Evolutionary conservation across 2,329 filamentous ascomycete species (phyloP).

Genomic region (Aspergillus sp.): DNA sequence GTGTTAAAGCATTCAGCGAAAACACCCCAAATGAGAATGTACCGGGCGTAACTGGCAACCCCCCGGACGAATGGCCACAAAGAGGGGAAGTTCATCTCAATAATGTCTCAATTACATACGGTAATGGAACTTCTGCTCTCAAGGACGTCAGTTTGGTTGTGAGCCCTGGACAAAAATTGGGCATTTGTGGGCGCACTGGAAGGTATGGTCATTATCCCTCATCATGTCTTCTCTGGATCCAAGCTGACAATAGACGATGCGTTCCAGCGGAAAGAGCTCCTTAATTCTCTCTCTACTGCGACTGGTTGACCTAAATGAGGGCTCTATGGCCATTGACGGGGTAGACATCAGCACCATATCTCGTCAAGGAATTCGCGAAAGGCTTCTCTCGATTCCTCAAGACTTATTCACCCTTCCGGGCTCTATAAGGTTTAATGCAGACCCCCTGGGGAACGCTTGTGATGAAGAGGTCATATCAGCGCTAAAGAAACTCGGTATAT

Average conservation of each 20-base stretch:
- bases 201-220: too few species aligned
- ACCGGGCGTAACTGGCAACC: not conserved
- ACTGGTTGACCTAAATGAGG: conserved; percentile 16
- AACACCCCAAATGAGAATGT: not conserved
- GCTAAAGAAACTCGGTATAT: conserved; percentile 19
- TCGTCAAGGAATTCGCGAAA: conserved; percentile 7
- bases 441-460: not conserved
- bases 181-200: too few species aligned
- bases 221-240: conserved; percentile 10
- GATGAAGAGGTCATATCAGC: conserved; percentile 18
- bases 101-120: not conserved
- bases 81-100: not conserved
- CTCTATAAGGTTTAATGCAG: conserved; percentile 15
- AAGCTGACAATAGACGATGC: not conserved
- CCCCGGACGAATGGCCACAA: not conserved
- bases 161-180: too few species aligned
- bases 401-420: conserved; percentile 15
- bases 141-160: too few species aligned
- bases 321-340: conserved; percentile 15
- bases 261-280: conserved; percentile 16
- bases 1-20: conserved; percentile 3
- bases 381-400: conserved; percentile 16
- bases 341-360: conserved; percentile 9
- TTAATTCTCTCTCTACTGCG: conserved; percentile 12
- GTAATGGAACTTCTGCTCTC: too few species aligned